These are phyloP conservation scores for Phytophthora citrophthora DNA, from an alignment of 352 stramenopile genomes.

Conservation along the genomic window DNA sequence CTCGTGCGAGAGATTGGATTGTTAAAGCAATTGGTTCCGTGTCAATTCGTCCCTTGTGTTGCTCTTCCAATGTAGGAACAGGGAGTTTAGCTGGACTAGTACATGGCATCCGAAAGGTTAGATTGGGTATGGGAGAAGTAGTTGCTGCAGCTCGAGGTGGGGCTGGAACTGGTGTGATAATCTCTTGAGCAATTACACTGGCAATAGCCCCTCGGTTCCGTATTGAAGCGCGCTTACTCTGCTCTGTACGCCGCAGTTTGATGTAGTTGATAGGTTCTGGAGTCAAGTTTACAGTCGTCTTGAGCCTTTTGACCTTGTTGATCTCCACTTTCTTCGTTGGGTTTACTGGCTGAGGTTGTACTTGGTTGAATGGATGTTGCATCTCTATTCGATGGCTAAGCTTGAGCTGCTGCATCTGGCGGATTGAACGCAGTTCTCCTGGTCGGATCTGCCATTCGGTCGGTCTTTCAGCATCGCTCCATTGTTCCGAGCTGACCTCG, in stretches of 20 bases:
- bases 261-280: conserved; percentile 74
- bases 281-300: conserved; percentile 15
- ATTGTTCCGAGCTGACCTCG: conserved; percentile 5
- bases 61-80: conserved; percentile 18
- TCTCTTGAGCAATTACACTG: conserved; percentile 51
- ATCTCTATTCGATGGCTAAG: conserved; percentile 1
- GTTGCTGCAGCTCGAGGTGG: conserved; percentile 5
- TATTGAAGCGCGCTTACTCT: conserved; percentile 51
- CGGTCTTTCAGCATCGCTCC: conserved; percentile 5
- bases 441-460: conserved; percentile 26
- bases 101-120: conserved; percentile 24
- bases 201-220: conserved; percentile 53
- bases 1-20: conserved; percentile 31
- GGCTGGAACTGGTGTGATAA: conserved; percentile 43
- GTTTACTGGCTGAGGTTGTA: conserved; percentile 1
- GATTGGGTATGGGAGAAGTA: background rate
- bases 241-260: conserved; percentile 60
- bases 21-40: conserved; percentile 17
- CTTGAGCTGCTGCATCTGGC: conserved; percentile 30
- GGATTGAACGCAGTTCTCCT: conserved; percentile 34
- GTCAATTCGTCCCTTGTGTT: conserved; percentile 29
- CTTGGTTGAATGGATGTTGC: conserved; percentile 17
- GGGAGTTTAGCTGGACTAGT: conserved; percentile 16
- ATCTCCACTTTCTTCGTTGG: conserved; percentile 11
- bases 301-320: conserved; percentile 7